Conservation (phyloP, 1,284 basidiomycete genomes). For the Marasmius fiardii region DNA sequence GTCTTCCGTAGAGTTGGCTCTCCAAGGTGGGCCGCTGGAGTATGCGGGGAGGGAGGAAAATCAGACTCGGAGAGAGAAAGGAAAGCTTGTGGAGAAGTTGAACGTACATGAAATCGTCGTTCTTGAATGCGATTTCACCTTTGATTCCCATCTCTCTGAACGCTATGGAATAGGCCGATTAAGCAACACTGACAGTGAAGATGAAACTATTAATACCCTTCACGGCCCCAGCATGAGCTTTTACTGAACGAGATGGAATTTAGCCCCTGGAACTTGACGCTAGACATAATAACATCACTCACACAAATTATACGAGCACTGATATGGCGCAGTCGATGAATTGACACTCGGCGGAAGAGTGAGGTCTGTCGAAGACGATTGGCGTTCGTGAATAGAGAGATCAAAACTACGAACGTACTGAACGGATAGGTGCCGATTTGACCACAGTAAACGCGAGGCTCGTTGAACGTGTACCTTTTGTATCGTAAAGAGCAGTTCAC, state of each 20-base stretch:
- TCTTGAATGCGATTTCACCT: constrained; percentile 47
- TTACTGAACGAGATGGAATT: constrained; percentile 27
- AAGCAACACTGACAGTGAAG: not conserved
- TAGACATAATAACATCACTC: constrained; percentile 13
- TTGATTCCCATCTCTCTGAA: constrained; percentile 42
- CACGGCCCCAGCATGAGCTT: constrained; percentile 44
- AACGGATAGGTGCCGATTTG: constrained; percentile 38
- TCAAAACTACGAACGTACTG: constrained; percentile 27
- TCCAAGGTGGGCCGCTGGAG: constrained; percentile 40
- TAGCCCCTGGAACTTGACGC: not conserved
- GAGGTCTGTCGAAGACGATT: constrained; percentile 24
- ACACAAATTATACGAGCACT: constrained; percentile 42
- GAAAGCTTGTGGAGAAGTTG: too few species aligned
- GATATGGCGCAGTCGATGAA: constrained; percentile 35
- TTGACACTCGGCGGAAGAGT: constrained; percentile 39
- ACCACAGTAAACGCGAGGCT: constrained; percentile 41
- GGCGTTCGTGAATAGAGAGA: not conserved
- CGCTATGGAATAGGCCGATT: constrained; percentile 21
- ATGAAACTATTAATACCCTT: constrained; percentile 27
- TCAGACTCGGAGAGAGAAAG: not conserved
- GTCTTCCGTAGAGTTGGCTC: constrained; percentile 40
- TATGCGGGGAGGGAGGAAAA: not conserved
- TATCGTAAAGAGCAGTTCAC: not conserved
- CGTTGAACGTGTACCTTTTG: constrained; percentile 46
- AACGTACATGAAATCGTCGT: constrained; percentile 42